Evolutionary conservation across 306 rosid species (phyloP), one percentile per base, ranked within the genome.

Genomic region (Malus sylvestris): DNA sequence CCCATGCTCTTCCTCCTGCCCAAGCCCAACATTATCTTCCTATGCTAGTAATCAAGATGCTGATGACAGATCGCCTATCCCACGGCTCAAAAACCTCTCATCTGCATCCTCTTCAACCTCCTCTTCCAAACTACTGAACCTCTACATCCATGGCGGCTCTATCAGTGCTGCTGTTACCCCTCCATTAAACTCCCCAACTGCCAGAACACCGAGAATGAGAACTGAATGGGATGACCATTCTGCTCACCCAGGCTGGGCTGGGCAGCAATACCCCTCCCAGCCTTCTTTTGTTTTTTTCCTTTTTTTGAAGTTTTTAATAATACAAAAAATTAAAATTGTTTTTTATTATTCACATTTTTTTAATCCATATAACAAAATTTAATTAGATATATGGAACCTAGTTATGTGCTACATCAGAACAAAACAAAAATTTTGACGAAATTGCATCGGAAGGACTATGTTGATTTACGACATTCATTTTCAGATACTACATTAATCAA

Each of bases 141-240:
- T 81, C 55, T 87, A 84, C 70, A 88, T 85, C 58, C 91, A 79
- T 60, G 81, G 78, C 6, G 97, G 96, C 67, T 90, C 97, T 69
- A 88, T 88, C 79, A 93, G 90, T 59, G 98, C 97, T 38, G 96
- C 97, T 16, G 94, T 91, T 77, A 93, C 97, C 52, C 97, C 98
- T 85, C 96, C 97, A 58, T 68, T 88, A 79, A 91, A 90, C 85
- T 93, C 98, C 69, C 98, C 96, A 71, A 87, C 97, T 27, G 92
- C 91, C 60, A 72, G 93, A 76, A 85, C 93, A 35, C 87, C 96
- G 14, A 88, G 90, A 86, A 74, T 82, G 14, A 86, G 81, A 53
- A 79, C 72, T 10, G 84, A 85, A 75, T 91, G 93, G 96, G 92
- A 91, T 18, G 88, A 85, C 29, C 94, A 81, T 71, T 76, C 81